Base-by-base conservation (phyloP, 257 asterid genomes). In the Petrea volubilis region DNA sequence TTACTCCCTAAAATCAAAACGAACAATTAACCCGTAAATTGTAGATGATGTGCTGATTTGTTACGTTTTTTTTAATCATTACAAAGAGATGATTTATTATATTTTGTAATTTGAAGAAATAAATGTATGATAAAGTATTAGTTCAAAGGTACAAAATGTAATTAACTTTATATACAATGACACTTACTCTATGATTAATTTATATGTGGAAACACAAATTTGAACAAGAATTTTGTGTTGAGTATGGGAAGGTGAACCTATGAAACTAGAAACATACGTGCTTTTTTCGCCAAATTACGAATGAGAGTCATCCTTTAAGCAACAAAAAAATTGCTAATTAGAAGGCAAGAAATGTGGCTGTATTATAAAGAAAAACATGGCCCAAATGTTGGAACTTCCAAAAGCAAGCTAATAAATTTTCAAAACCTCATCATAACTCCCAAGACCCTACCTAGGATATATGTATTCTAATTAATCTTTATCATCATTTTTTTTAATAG, bases 341-440 rank as follows among this genome's bases (percentile, higher is more conserved):
- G 40, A 73, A 78, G 79, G 71, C 65, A 73, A 78, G 76, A 55
- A 53, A 73, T 62, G 47, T n/a, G n/a, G n/a, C n/a, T n/a, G 62
- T 63, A 72, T 38, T 38, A 38, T 20, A 31, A 8, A 29, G 2
- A 17, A 24, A 15, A 67, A 63, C 53, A 47, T 58, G 66, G 34
- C 55, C 71, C 67, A 60, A 64, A 66, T 34, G 27, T 33, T 74
- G 47, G 24, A 53, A 72, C 50, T 24, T 59, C 78, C 24, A 14
- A 68, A 73, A 63, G 71, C 52, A 62, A 64, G 8, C 50, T 69
- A 24, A n/a, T n/a, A n/a, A 65, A 67, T 67, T 41, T 47, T 47
- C 38, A 38, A 38, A 60, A 72, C 53, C 57, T 76, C 56, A 62
- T 38, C 43, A 53, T 40, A 36, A 43, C 38, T 41, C 40, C 65